phyloP scores from a whole-genome alignment of 2,329 filamentous ascomycete species.

The Graphilbum fragrans region DNA sequence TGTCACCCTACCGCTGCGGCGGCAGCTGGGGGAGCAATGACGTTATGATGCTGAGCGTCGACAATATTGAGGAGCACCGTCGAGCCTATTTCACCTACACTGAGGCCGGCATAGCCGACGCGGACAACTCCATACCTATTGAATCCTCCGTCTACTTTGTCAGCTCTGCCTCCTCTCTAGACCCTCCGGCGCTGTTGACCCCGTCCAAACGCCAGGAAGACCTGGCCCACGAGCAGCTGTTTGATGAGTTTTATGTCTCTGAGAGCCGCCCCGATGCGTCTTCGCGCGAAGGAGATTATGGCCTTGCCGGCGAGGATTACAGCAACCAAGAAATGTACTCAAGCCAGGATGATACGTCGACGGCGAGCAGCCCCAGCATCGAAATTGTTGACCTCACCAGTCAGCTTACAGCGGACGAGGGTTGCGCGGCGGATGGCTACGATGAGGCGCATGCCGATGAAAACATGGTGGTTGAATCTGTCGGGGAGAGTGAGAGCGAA shows the following conservation, averaged over 20 bases:
- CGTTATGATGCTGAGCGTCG: conserved; percentile 12
- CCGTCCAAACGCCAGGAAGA: not conserved
- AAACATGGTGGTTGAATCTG: no score
- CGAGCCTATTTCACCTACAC: conserved; percentile 13
- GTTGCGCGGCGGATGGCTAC: no score
- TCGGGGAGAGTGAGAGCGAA: no score
- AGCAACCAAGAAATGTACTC: no score
- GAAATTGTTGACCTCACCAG: no score
- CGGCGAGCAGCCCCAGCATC: no score
- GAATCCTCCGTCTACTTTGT: conserved; percentile 4
- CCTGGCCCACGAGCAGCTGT: no score
- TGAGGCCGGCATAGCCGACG: conserved; percentile 7
- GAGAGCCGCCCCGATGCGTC: no score
- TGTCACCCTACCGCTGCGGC: conserved; percentile 8
- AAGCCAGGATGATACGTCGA: no score
- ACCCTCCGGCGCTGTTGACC: not conserved
- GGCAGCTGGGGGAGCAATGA: conserved; percentile 11
- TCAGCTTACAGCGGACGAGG: no score
- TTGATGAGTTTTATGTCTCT: not conserved
- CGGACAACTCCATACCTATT: conserved; percentile 1
- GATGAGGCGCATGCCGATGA: no score
- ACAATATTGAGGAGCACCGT: conserved; percentile 6
- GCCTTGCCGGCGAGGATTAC: not conserved
- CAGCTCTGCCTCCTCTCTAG: not conserved
- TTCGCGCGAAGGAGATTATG: no score